A percentile compares a stretch with the other conserved stretches of the same genome.
Evolutionary conservation across 2,329 filamentous ascomycete genomes (phyloP).

Genomic region (Nemania serpens): DNA sequence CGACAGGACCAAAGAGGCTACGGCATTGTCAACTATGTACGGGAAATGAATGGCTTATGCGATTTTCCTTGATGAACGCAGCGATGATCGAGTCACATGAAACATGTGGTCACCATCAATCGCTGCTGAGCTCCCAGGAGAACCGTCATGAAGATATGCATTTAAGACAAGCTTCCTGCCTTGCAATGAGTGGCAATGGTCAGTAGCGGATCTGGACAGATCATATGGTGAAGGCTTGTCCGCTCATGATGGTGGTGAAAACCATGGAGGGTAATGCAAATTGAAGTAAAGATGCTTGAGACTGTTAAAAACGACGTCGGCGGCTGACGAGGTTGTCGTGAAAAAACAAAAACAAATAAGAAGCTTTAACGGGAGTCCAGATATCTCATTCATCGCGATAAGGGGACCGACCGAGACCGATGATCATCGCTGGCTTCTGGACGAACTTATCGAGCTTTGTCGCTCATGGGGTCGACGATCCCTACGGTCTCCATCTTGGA

Average conservation of each 20-base stretch:
- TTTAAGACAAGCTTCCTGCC: slow-evolving; percentile 7
- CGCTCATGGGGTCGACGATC: slow-evolving; percentile 63
- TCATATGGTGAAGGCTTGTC: slow-evolving; percentile 5
- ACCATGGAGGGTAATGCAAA: slow-evolving; percentile 26
- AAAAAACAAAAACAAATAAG: slow-evolving; percentile 30
- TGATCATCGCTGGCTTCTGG: slow-evolving; percentile 55
- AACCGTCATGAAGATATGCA: slow-evolving; percentile 11
- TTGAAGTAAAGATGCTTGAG: slow-evolving; percentile 35
- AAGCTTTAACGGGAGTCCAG: slow-evolving; percentile 23
- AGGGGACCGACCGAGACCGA: slow-evolving; percentile 18
- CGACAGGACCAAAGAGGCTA: slow-evolving; percentile 23
- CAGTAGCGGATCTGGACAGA: slow-evolving; percentile 15
- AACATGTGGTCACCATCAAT: slow-evolving; percentile 4
- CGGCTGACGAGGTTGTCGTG: slow-evolving; percentile 38
- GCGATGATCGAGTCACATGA: slow-evolving; percentile 8
- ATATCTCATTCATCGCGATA: slow-evolving; percentile 15
- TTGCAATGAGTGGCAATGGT: slow-evolving; percentile 12
- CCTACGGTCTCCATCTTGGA: slow-evolving; percentile 78
- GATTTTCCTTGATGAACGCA: slow-evolving; percentile 7
- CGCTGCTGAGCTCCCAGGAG: background rate
- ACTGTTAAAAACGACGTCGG: slow-evolving; percentile 37
- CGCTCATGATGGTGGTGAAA: slow-evolving; percentile 15
- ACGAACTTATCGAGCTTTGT: slow-evolving; percentile 62
- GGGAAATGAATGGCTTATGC: slow-evolving; percentile 33
- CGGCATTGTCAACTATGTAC: slow-evolving; percentile 37